Conservation (phyloP, 495 filamentous ascomycete genomes). For the Hypoxylon lienhwacheense region DNA sequence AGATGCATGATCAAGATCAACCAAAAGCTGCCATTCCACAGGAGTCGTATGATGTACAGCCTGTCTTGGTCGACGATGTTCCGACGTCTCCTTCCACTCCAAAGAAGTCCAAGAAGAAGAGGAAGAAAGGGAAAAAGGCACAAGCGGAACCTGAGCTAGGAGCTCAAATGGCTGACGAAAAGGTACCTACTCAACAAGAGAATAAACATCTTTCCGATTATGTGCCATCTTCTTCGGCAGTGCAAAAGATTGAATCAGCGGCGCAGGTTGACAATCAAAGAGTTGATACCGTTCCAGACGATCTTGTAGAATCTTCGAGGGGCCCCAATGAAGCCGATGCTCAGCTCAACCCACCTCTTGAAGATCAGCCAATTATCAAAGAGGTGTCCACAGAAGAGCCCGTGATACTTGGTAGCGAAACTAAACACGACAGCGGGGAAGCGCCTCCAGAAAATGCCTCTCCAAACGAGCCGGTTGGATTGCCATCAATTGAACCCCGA, state of each 20-base stretch:
- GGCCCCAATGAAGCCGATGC: slow-evolving; percentile 3
- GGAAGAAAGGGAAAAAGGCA: slow-evolving; percentile 23
- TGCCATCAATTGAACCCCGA: neutral
- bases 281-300: neutral
- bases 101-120: slow-evolving; percentile 36
- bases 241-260: slow-evolving; percentile 5
- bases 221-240: neutral
- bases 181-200: slow-evolving; percentile 1
- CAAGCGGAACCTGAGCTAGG: slow-evolving; percentile 8
- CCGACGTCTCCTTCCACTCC: no score
- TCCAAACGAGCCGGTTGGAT: slow-evolving; percentile 1
- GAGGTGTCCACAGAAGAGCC: slow-evolving; percentile 6
- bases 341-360: neutral
- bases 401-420: neutral
- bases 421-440: neutral
- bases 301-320: slow-evolving; percentile 1
- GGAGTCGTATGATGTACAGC: slow-evolving; percentile 6
- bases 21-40: slow-evolving; percentile 2
- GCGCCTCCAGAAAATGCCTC: slow-evolving; percentile 1
- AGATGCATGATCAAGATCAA: slow-evolving; percentile 15
- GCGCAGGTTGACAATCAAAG: slow-evolving; percentile 7
- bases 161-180: neutral
- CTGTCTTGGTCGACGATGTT: slow-evolving; percentile 12
- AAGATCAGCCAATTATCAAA: neutral
- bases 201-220: slow-evolving; percentile 2